phyloP scores from a whole-genome alignment of 1,139 yeast species.

The Entelexis sorbosivorans region DNA sequence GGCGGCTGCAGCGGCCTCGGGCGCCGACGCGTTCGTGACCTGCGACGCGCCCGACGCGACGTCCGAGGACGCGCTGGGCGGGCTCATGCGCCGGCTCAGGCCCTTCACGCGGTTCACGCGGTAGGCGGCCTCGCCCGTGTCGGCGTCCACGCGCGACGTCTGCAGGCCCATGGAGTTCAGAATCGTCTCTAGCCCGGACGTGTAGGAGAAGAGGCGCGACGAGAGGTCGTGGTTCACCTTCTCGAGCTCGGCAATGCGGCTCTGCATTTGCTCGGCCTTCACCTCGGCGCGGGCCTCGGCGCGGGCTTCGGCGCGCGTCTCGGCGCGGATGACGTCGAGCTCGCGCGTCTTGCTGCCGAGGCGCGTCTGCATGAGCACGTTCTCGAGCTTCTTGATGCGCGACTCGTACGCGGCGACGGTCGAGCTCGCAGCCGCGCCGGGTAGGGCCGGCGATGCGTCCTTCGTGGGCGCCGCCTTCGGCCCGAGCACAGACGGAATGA shows the following conservation, averaged over 20 bases:
- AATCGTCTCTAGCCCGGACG: slow-evolving; percentile 44
- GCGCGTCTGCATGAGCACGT: slow-evolving; percentile 27
- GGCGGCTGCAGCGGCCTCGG: slow-evolving; percentile 20
- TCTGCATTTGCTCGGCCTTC: slow-evolving; percentile 11
- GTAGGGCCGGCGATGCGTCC: neutral
- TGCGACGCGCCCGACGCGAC: slow-evolving; percentile 3
- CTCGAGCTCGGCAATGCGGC: slow-evolving; percentile 25
- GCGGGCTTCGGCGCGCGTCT: slow-evolving; percentile 16
- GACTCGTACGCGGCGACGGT: slow-evolving; percentile 27
- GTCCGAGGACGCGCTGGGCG: slow-evolving; percentile 19
- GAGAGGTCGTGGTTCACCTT: slow-evolving; percentile 33
- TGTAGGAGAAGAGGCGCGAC: slow-evolving; percentile 31
- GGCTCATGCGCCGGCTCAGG: slow-evolving; percentile 17
- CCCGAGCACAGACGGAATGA: slow-evolving; percentile 3
- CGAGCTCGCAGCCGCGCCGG: neutral
- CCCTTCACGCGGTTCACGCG: slow-evolving; percentile 18
- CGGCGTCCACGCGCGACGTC: slow-evolving; percentile 28
- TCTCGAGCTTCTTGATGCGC: slow-evolving; percentile 33
- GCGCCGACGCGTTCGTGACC: neutral
- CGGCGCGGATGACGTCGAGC: slow-evolving; percentile 19
- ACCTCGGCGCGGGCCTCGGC: slow-evolving; percentile 19
- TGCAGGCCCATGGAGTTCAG: slow-evolving; percentile 70
- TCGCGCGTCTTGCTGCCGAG: slow-evolving; percentile 24
- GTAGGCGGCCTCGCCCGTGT: slow-evolving; percentile 10
- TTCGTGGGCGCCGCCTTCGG: neutral